Base-by-base conservation (phyloP, 768 basidiomycete species). In the Nidula microcarpa region DNA sequence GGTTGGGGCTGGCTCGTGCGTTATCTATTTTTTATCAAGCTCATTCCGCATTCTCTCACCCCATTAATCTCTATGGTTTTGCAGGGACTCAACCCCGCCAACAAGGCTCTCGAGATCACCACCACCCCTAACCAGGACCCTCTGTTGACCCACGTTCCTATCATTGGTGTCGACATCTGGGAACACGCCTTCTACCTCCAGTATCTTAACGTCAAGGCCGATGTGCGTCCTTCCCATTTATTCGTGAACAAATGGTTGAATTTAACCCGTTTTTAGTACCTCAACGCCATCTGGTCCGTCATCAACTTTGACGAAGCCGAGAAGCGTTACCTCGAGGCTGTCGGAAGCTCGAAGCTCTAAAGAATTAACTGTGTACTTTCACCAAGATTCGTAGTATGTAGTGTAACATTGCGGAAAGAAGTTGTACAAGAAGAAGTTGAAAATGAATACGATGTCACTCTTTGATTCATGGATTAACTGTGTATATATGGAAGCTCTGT, bases 51-150 rank as follows among this genome's bases (percentile, higher is more conserved):
- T 33, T 49, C 3, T 49, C 48, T n/a, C 33, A 36, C 33, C 33
- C 11, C 17, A n/a, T 51, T 36, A 8, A 48, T 54, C 16, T 45
- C 11, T 41, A 11, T 33, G 13, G 11, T 37, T 33, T 43, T 43
- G 2, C 50, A 90, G 89, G 94, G 92, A 4, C 71, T 80, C 52
- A 89, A 91, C 74, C 77, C 83, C 30, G 53, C 65, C 53, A 82
- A 73, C 57, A 84, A 84, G 72, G 76, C 75, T 60, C 84, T 99
- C 53, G 94, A 96, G 76, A 82, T 97, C 59, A 73, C 82, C 49
- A 95, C 97, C 43, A 98, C 97, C 33, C 68, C 93, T 5, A 98
- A 99, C 82, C 97, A 99, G 77, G 95, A 98, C 67, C 95, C 94
- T 54, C 80, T 95, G 48, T 71, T 92, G 59, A 68, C 73, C 45